Evolutionary conservation across 306 rosid species (phyloP).

Genomic region (Alnus glutinosa): DNA sequence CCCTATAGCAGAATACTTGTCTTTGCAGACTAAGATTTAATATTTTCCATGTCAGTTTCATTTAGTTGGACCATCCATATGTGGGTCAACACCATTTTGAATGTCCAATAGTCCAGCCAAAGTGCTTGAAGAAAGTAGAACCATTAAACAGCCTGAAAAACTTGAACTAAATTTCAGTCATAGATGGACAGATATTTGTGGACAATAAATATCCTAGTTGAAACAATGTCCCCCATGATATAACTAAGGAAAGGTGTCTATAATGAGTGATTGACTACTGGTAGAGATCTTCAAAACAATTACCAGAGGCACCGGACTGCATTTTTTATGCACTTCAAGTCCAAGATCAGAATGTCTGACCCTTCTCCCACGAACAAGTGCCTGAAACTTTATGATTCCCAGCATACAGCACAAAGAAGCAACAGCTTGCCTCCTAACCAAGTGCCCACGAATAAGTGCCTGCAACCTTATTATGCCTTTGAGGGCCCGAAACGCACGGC

Average conservation of each 20-base stretch:
- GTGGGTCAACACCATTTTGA: not conserved
- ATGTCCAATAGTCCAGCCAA: not conserved
- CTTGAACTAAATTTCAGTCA: not conserved
- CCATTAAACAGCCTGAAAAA: not conserved
- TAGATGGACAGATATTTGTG: not conserved
- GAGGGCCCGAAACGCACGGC: conserved; percentile 92
- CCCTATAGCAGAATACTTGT: not conserved
- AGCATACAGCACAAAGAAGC: conserved; percentile 78
- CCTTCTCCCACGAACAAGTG: conserved; percentile 68
- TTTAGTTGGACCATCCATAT: not conserved
- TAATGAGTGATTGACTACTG: conserved; percentile 7
- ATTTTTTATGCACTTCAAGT: conserved; percentile 60
- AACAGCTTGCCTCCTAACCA: conserved; percentile 97
- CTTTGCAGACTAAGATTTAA: not conserved
- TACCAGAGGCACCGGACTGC: conserved; percentile 52
- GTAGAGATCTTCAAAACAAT: conserved; percentile 12
- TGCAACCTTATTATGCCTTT: conserved; percentile 99
- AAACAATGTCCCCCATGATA: not conserved
- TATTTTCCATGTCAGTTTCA: not conserved
- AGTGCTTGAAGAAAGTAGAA: not conserved
- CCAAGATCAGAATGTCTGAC: conserved; percentile 70
- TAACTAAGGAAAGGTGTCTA: not conserved
- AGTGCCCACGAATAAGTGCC: conserved; percentile 99
- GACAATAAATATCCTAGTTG: conserved; percentile 6
- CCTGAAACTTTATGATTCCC: conserved; percentile 87